Conservation (phyloP, 192 early-diverging fungal genomes). For the Backusella sp. region DNA sequence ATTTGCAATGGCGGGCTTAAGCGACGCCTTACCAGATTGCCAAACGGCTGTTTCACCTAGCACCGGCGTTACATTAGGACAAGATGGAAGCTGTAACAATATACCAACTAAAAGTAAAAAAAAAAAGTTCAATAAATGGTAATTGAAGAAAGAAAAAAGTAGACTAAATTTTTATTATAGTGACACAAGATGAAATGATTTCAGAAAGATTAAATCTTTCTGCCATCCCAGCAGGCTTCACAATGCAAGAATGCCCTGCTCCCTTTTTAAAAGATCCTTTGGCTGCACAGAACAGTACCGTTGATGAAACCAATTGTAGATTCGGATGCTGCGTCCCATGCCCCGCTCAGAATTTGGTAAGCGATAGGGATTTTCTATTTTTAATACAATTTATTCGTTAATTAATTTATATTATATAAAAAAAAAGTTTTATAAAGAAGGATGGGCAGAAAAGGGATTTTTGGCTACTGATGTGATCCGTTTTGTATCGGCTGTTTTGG, state of each 20-base stretch:
- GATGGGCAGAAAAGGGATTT: conserved; percentile 40
- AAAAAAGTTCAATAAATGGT: neutral
- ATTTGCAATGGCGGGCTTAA: neutral
- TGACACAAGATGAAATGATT: conserved; percentile 1
- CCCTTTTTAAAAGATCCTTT: conserved; percentile 44
- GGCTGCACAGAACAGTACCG: conserved; percentile 16
- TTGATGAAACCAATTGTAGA: conserved; percentile 32
- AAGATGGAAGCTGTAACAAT: conserved; percentile 1
- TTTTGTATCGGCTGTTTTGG: conserved; percentile 37
- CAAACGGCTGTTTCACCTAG: neutral
- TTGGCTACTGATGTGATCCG: conserved; percentile 45
- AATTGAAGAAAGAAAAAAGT: neutral
- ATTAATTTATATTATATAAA: neutral
- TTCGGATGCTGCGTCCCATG: conserved; percentile 56
- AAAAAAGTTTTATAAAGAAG: conserved; percentile 41
- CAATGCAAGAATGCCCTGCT: conserved; percentile 33
- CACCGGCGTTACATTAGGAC: neutral
- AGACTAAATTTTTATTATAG: conserved; percentile 1
- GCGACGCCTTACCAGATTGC: neutral
- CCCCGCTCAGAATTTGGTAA: conserved; percentile 43
- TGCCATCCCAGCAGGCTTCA: conserved; percentile 8
- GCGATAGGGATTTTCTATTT: neutral
- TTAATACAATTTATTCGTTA: neutral
- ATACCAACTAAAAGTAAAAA: conserved; percentile 1
- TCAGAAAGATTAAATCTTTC: conserved; percentile 19